Base-by-base conservation (phyloP, 129 eudicot genomes). In the Lonicera japonica region DNA sequence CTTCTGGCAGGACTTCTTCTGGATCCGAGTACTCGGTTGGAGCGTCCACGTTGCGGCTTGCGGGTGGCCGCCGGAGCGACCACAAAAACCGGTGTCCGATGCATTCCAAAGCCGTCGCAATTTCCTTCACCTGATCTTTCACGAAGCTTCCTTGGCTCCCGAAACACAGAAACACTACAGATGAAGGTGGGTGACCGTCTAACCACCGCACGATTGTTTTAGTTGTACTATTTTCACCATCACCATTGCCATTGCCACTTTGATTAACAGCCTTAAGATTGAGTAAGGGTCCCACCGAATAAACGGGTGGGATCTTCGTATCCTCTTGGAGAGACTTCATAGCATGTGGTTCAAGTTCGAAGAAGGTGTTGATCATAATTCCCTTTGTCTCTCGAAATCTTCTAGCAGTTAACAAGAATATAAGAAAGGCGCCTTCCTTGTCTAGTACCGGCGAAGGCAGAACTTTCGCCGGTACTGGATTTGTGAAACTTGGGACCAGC, bases 161-260 rank as follows among this genome's bases (percentile, higher is more conserved):
- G 34, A 79, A 79, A 34, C 90, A 83, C 15, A 83, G 43, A 56
- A 80, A 73, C 46, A 83, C 71, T 54, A 83, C 90, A 15, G 90
- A 80, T 23, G 73, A 48, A 1, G 65, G 21, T 3, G 82, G 82
- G 18, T 71, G 82, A 60, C 7, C 45, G 8, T 77, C 74, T 38
- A 77, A 56, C 82, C 82, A 77, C 1, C 21, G 22, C 10, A 77
- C 21, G 54, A 71, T 15, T 15, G 51, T 12, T 10, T 45, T 15
- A 8, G 14, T 15, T 45, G 51, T 29, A 29, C 36, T 10, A 45
- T 6, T 10, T 12, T 45, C 48, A 60, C 43, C 64, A 4, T 1
- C 45, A n/a, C 60, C 66, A 9, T 62, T 12, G 0, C 34, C 50
- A 0, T 66, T 61, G 14, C 58, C 56, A 16, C 64, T 67, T 1